Conservation (phyloP, 2,329 filamentous ascomycete species). For the Alternaria triticimaculans region DNA sequence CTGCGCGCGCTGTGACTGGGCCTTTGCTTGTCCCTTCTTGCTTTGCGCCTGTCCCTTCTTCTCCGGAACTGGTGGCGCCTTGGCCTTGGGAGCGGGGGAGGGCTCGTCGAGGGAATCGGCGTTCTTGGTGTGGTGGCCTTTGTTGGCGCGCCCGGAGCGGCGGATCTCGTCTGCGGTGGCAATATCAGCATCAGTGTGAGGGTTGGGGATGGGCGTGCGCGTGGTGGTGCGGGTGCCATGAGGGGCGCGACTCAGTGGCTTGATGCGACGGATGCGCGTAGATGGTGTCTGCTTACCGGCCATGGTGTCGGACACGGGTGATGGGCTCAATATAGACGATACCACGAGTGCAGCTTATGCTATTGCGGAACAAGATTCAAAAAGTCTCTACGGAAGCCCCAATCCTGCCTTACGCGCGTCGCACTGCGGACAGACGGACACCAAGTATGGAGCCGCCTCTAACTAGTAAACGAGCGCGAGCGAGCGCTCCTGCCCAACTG, state of each 20-base stretch:
- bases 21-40: slow-evolving; percentile 46
- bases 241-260: slow-evolving; percentile 7
- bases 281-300: slow-evolving; percentile 63
- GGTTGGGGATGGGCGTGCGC: slow-evolving; percentile 16
- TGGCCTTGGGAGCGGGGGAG: slow-evolving; percentile 55
- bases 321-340: slow-evolving; percentile 41
- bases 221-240: slow-evolving; percentile 3
- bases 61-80: slow-evolving; percentile 51
- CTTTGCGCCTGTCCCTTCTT: slow-evolving; percentile 54
- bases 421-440: slow-evolving; percentile 28
- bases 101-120: slow-evolving; percentile 64
- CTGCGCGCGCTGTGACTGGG: slow-evolving; percentile 49
- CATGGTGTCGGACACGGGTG: slow-evolving; percentile 54
- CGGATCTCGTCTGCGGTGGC: slow-evolving; percentile 74
- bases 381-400: slow-evolving; percentile 44
- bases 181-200: slow-evolving; percentile 33
- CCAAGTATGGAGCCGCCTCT: slow-evolving; percentile 27
- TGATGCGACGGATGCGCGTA: slow-evolving; percentile 20
- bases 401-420: slow-evolving; percentile 24
- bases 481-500: slow-evolving; percentile 21
- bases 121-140: slow-evolving; percentile 91
- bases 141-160: slow-evolving; percentile 93
- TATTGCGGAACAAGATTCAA: slow-evolving; percentile 46
- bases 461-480: slow-evolving; percentile 37
- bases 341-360: slow-evolving; percentile 41